Evolutionary conservation across 2,329 filamentous ascomycete species (phyloP), one percentile per base, ranked within the genome.

Genomic region (Scopulariopsis brevicaulis): DNA sequence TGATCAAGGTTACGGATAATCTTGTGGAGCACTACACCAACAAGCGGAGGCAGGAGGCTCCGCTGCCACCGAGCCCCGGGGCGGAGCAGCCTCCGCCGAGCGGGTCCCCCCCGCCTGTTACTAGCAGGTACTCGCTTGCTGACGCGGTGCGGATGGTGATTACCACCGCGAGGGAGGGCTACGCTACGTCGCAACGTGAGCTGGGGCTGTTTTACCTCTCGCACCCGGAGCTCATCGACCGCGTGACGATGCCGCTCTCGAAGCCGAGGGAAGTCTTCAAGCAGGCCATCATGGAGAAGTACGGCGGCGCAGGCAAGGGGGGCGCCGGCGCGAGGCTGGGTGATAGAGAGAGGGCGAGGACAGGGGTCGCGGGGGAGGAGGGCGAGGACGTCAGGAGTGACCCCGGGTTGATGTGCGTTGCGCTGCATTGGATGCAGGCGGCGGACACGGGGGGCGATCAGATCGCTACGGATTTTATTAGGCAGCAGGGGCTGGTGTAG

Each of bases 401-500:
- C 69, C 89, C 90, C 1, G 87, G 87, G 57, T 84, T 91, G 50
- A 94, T 97, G 89, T 96, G 92, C 66, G 83, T 96, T 59, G 93
- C 93, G 11, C 85, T 95, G 71, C 93, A 97, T 75, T 97, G 93
- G 92, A 96, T 97, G 91, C 90, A 93, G 73, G 78, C 89, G 63
- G 91, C 89, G 43, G 88, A 90, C 64, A 81, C 82, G 58, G 91
- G 91, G n/a, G 91, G 91, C 1, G 93, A 97, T 69, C 82, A 87
- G 66, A 76, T 96, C 64, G 93, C 93, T 22, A 58, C 28, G 32
- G 57, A 55, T 28, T 58, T 58, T 51, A 58, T 58, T 24, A 37
- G 57, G 57, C 56, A 58, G 40, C 57, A 58, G 37, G 52, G 53
- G n/a, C 11, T 54, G 37, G 28, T 52, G 25, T 58, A 58, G 50